Evolutionary conservation across 2,329 filamentous ascomycete species (phyloP), one percentile per base, ranked within the genome.

Genomic region (Chaetomium strumarium): DNA sequence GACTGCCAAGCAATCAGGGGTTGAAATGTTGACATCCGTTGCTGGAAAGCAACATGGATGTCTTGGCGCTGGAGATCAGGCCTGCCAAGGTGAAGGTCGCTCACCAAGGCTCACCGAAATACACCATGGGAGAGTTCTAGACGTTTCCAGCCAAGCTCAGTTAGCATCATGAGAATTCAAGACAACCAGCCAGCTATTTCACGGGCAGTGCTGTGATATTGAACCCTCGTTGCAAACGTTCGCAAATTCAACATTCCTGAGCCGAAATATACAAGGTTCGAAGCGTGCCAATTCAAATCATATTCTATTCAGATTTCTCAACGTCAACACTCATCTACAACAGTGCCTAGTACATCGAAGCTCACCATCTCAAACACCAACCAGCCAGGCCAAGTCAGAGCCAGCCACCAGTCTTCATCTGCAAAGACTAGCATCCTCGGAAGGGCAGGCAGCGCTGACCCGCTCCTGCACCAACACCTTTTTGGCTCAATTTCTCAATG

Each of bases 71-170:
- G 31, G 16, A 46, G 42, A 38, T 47, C 17, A n/a, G 46, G n/a
- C 46, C 46, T 20, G 16, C 16, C 46, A 45, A 51, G 41, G 41
- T 52, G 29, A 49, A 33, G 19, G 33, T 24, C 17, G 20, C 40
- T 34, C 41, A 48, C 36, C 43, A 45, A 46, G 30, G 7, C 33
- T 39, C 37, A 17, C 16, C 20, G 46, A 31, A 8, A 13, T 16
- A 37, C 34, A 37, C 34, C 34, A n/a, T 19, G 20, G 20, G 48
- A 49, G 11, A 20, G 33, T 59, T 59, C 55, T 59, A 58, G 55
- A 58, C 39, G 44, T 31, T 59, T 58, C 55, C 41, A 56, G 50
- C 44, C 45, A 43, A 42, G 46, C 34, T n/a, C 14, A 5, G 12
- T 48, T 12, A 11, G 13, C 14, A 36, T 20, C 16, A 11, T 16